Evolutionary conservation across 2,329 filamentous ascomycete species (phyloP).

Genomic region (Ophiostoma tasmaniense): DNA sequence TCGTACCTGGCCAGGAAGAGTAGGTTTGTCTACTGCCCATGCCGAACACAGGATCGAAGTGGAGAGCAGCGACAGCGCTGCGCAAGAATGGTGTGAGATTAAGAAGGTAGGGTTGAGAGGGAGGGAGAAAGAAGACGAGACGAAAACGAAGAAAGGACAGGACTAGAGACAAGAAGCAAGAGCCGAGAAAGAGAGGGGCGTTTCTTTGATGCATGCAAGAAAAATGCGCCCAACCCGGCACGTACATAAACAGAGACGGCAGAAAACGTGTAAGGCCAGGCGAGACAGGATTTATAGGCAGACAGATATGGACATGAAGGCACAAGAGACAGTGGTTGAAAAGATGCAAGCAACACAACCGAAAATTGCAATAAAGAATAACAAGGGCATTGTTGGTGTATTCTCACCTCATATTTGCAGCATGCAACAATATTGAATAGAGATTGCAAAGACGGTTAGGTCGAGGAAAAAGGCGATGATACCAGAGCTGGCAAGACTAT

Average conservation of each 20-base stretch:
- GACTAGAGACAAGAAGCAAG: neutral
- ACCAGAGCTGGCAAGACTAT: neutral
- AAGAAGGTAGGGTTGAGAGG: neutral
- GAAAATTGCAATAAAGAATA: neutral
- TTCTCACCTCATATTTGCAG: conserved; percentile 4
- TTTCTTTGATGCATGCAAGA: conserved; percentile 1
- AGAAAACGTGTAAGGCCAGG: neutral
- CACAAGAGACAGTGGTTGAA: neutral
- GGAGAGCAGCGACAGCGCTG: conserved; percentile 20
- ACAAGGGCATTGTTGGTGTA: neutral
- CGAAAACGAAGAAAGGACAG: neutral
- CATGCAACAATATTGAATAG: neutral
- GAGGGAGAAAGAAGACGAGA: neutral
- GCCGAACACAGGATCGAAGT: conserved; percentile 21
- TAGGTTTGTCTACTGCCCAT: conserved; percentile 20
- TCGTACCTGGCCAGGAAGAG: conserved; percentile 21
- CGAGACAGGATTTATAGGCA: neutral
- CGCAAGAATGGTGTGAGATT: conserved; percentile 11
- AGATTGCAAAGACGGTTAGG: neutral
- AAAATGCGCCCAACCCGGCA: neutral
- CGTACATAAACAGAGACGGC: neutral
- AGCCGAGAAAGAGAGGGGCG: neutral
- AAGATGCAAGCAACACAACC: neutral
- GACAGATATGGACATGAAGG: neutral
- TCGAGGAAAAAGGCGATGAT: neutral